Base-by-base conservation (phyloP, 331 rosid species). In the Acacia concinna region DNA sequence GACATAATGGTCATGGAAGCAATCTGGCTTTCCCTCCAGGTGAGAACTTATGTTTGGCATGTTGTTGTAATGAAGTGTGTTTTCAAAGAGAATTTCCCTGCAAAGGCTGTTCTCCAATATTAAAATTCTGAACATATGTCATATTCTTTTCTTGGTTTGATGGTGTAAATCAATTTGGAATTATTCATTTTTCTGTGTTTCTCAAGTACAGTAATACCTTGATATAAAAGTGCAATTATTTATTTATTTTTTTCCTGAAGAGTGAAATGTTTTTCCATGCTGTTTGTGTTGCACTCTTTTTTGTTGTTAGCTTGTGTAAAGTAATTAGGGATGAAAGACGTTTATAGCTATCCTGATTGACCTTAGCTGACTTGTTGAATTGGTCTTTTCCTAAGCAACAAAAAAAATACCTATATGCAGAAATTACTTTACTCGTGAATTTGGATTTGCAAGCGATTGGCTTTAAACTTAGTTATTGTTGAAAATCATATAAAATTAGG, bases 1-100 rank as follows among this genome's bases (percentile, higher is more conserved):
- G 99, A 93, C 86, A 88, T 96, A 82, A 96, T 96, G 99, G 92
- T 96, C 88, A 96, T 93, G 90, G 99, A 96, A 90, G 99, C 99
- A 86, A 91, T 96, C 68, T 96, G 99, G 99, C 98, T 91, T 78
- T 96, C 99, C 25, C 90, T 96, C 82, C 98, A 93, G 98, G 99
- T 93, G 68, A 78, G 63, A 21, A 46, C 20, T 44, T 68, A n/a
- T 80, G 52, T 65, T 71, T 81, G 69, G 52, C 15, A 76, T 54
- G 51, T 74, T 41, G 47, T 23, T 69, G 32, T 3, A 18, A 14
- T 69, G 23, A 69, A 14, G 14, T 69, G 51, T 27, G 8, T 54
- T 40, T 79, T 28, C 57, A 70, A 40, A 14, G 23, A 75, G 13
- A 25, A 8, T 21, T 69, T 21, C 67, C 43, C 44, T 83, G 73